A percentile compares a stretch with the other conserved stretches of the same genome.
These are phyloP conservation scores for Neocatenulostroma microsporum DNA, from an alignment of 2,329 filamentous ascomycete genomes.

Conservation along the genomic window DNA sequence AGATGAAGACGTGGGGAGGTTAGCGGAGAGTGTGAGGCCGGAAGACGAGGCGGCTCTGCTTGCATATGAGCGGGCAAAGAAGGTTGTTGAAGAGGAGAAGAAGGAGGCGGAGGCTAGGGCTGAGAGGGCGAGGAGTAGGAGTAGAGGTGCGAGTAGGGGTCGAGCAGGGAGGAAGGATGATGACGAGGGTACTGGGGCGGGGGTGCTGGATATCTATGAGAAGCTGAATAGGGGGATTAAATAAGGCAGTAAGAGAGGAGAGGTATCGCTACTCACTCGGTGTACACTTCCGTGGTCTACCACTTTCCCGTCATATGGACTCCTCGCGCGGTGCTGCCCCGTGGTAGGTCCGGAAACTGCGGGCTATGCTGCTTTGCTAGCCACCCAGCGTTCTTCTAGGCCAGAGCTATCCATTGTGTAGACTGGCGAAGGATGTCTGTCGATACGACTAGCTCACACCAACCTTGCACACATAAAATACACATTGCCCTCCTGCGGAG, in stretches of 20 bases:
- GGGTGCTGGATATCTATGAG: slow-evolving; percentile 27
- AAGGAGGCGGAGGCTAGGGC: slow-evolving; percentile 26
- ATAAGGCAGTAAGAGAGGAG: slow-evolving; percentile 1
- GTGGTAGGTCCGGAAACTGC: too few species aligned
- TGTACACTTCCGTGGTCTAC: too few species aligned
- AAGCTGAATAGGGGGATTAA: slow-evolving; percentile 26
- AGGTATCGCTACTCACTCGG: not conserved
- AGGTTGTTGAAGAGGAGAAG: slow-evolving; percentile 25
- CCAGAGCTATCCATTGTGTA: too few species aligned
- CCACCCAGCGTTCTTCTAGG: too few species aligned
- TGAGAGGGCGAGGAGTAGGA: slow-evolving; percentile 18
- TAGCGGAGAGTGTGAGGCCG: slow-evolving; percentile 18
- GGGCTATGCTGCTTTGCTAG: too few species aligned
- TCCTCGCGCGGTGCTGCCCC: too few species aligned
- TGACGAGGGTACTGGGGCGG: slow-evolving; percentile 24
- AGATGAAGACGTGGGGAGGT: slow-evolving; percentile 15
- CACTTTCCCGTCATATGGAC: too few species aligned
- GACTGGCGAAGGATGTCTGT: too few species aligned
- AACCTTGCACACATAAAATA: too few species aligned
- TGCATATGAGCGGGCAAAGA: slow-evolving; percentile 27
- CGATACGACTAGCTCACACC: too few species aligned
- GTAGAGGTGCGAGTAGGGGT: slow-evolving; percentile 12
- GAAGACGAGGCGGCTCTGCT: slow-evolving; percentile 28
- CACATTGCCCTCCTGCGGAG: too few species aligned
- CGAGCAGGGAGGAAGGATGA: slow-evolving; percentile 17